phyloP scores from a whole-genome alignment of 2,329 filamentous ascomycete genomes.

The Clonostachys rosea region DNA sequence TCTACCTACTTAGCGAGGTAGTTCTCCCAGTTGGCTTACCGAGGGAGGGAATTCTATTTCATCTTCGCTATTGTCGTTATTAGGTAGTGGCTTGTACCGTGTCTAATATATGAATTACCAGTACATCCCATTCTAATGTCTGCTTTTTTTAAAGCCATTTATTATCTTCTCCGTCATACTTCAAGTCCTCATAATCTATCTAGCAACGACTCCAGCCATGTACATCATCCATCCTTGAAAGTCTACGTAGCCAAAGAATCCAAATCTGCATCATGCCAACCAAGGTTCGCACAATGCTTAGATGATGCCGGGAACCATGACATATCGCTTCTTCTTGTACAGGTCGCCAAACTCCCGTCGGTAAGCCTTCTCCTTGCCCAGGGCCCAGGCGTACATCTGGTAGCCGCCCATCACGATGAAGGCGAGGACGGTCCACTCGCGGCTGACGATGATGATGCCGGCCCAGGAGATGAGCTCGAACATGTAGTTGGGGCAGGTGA shows the following conservation, averaged over 20 bases:
- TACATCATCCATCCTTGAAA: not conserved
- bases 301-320: constrained; percentile 74
- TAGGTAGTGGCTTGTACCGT: no score
- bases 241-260: not conserved
- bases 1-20: no score
- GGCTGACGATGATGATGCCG: constrained; percentile 74
- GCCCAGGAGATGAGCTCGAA: constrained; percentile 88
- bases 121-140: no score
- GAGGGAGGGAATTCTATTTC: no score
- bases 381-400: constrained; percentile 85
- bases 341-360: constrained; percentile 86
- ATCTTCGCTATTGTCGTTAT: no score
- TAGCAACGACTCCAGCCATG: no score
- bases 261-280: not conserved
- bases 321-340: constrained; percentile 92
- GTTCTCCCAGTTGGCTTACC: no score
- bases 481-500: constrained; percentile 97
- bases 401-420: constrained; percentile 69
- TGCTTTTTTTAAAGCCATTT: no score
- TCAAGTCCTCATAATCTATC: no score
- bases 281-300: constrained; percentile 27
- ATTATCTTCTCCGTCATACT: no score
- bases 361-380: constrained; percentile 88
- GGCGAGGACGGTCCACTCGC: constrained; percentile 71
- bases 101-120: no score